phyloP scores from a whole-genome alignment of 2,329 filamentous ascomycete species.

The Tolypocladium pustulatum region DNA sequence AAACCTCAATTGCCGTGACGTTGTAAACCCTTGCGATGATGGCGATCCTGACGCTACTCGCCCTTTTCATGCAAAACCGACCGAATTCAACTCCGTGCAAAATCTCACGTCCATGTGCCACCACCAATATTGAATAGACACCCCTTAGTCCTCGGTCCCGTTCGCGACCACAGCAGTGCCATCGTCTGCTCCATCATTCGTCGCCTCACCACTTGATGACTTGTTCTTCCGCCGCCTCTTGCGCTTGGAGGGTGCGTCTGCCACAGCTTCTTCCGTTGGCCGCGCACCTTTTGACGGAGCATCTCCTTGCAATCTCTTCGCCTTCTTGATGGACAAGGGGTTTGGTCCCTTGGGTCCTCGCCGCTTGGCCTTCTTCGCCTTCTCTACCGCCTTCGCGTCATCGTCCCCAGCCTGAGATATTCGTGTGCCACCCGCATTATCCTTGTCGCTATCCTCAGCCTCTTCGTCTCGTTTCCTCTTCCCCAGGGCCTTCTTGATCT shows the following conservation, averaged over 20 bases:
- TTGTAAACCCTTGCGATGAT: neutral
- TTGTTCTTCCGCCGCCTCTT: conserved; percentile 21
- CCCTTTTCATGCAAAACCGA: neutral
- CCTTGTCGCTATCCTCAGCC: conserved; percentile 23
- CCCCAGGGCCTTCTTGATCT: conserved; percentile 42
- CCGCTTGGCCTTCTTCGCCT: conserved; percentile 45
- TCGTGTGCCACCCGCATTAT: conserved; percentile 26
- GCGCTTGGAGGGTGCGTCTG: conserved; percentile 17
- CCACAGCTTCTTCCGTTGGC: conserved; percentile 9
- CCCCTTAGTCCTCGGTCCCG: conserved; percentile 11
- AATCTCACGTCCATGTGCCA: neutral
- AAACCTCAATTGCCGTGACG: neutral
- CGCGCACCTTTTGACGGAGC: conserved; percentile 19
- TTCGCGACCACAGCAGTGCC: conserved; percentile 4
- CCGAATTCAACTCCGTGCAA: neutral
- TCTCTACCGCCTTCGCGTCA: conserved; percentile 22
- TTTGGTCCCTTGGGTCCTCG: conserved; percentile 61
- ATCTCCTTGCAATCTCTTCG: conserved; percentile 38
- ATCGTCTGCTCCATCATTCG: conserved; percentile 5
- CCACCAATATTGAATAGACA: too few relatives aligned
- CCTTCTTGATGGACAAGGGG: conserved; percentile 59
- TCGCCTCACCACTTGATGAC: conserved; percentile 7
- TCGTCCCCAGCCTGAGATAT: conserved; percentile 12
- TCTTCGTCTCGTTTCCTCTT: conserved; percentile 43
- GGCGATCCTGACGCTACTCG: neutral